Conservation (phyloP, 2,329 filamentous ascomycete species). For the Pezicula neosporulosa region DNA sequence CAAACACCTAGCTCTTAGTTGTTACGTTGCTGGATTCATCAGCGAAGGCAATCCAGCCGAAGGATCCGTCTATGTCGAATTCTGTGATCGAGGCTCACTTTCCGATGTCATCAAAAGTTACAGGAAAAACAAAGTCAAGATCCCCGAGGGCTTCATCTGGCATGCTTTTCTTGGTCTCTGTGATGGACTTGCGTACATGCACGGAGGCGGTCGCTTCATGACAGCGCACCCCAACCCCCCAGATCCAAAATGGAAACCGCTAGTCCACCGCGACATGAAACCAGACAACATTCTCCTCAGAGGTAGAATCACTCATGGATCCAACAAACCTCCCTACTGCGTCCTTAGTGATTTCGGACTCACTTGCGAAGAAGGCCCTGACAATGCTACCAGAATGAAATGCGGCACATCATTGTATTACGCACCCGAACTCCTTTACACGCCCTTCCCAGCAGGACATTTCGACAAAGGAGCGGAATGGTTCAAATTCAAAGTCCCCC, state of each 20-base stretch:
- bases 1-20: slow-evolving; percentile 16
- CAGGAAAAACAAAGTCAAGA: neutral
- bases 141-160: slow-evolving; percentile 24
- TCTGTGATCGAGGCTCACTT: slow-evolving; percentile 24
- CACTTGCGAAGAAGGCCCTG: slow-evolving; percentile 12
- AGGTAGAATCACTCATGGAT: slow-evolving; percentile 16
- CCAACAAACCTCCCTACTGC: slow-evolving; percentile 20
- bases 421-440: slow-evolving; percentile 20
- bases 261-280: slow-evolving; percentile 26
- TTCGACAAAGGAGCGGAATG: neutral
- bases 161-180: slow-evolving; percentile 22
- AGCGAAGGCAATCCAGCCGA: neutral
- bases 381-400: neutral
- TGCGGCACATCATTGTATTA: slow-evolving; percentile 12
- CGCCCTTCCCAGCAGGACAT: slow-evolving; percentile 11
- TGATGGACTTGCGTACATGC: slow-evolving; percentile 24
- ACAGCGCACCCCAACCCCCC: slow-evolving; percentile 3
- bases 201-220: slow-evolving; percentile 10
- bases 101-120: slow-evolving; percentile 17
- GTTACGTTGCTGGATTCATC: slow-evolving; percentile 19
- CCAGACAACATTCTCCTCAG: slow-evolving; percentile 25
- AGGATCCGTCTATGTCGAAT: slow-evolving; percentile 24
- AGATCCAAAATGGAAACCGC: slow-evolving; percentile 15
- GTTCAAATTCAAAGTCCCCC: neutral
- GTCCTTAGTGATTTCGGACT: slow-evolving; percentile 26